Evolutionary conservation across 164 flowering plant species (phyloP).

Genomic region (Tetracentron sinense): DNA sequence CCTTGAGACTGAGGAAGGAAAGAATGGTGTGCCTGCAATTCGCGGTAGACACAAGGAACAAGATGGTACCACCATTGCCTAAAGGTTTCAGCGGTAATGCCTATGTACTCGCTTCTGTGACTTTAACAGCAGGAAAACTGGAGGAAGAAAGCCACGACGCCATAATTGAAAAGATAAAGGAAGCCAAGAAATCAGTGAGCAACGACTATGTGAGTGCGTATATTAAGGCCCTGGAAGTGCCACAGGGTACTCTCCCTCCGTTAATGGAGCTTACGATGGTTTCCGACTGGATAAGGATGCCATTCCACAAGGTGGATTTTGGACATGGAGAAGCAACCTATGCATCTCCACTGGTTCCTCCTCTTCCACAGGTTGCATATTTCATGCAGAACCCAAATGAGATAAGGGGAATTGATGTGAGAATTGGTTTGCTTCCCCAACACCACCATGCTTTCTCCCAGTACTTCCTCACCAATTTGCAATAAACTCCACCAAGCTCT

Average conservation of each 20-base stretch:
- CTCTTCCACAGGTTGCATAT: slow-evolving; percentile 46
- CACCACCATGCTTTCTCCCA: slow-evolving; percentile 27
- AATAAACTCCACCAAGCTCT: not conserved
- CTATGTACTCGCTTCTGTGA: slow-evolving; percentile 40
- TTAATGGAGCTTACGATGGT: slow-evolving; percentile 41
- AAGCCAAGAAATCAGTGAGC: slow-evolving; percentile 35
- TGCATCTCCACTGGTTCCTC: slow-evolving; percentile 37
- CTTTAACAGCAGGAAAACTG: slow-evolving; percentile 30
- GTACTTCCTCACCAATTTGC: slow-evolving; percentile 25
- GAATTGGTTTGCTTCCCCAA: slow-evolving; percentile 15
- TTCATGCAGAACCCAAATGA: slow-evolving; percentile 44
- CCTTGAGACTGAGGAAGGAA: slow-evolving; percentile 31
- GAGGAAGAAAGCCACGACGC: slow-evolving; percentile 24
- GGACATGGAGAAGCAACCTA: slow-evolving; percentile 30
- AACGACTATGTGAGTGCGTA: slow-evolving; percentile 38
- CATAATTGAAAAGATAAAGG: slow-evolving; percentile 31
- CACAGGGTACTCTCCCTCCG: slow-evolving; percentile 41
- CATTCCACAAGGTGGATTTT: slow-evolving; percentile 40
- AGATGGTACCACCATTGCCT: slow-evolving; percentile 35
- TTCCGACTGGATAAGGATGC: slow-evolving; percentile 49
- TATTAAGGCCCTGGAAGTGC: slow-evolving; percentile 33
- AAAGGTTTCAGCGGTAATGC: slow-evolving; percentile 45
- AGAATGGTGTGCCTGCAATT: slow-evolving; percentile 48
- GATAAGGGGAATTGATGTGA: slow-evolving; percentile 26
- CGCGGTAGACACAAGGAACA: slow-evolving; percentile 45